Percentiles rank a stretch among this genome's conserved stretches.
These are phyloP conservation scores for Coniella lustricola DNA, from an alignment of 2,329 filamentous ascomycete species.

Conservation along the genomic window DNA sequence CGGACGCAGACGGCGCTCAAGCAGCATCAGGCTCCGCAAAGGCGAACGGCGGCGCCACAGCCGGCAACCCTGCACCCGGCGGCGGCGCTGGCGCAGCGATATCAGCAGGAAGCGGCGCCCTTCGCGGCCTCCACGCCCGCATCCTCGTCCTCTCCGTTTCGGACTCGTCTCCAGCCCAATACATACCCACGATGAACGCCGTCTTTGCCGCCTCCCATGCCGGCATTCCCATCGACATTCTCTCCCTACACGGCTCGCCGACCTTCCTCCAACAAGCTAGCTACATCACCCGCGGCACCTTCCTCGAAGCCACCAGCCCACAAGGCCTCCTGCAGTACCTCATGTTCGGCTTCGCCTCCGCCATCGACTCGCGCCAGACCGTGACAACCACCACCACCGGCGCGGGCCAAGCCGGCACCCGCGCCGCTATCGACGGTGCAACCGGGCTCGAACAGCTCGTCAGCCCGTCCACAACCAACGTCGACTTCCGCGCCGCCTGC, in stretches of 20 bases:
- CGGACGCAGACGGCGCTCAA: constrained; percentile 44
- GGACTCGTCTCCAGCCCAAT: constrained; percentile 76
- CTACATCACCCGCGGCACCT: constrained; percentile 54
- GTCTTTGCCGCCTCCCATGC: constrained; percentile 92
- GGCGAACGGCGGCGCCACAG: constrained; percentile 19
- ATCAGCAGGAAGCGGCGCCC: constrained; percentile 21
- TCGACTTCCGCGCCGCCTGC: constrained; percentile 96
- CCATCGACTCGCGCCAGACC: constrained; percentile 57
- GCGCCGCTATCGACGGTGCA: constrained; percentile 38
- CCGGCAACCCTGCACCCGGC: constrained; percentile 29
- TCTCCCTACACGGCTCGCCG: constrained; percentile 76
- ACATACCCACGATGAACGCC: constrained; percentile 97
- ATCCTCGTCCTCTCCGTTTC: constrained; percentile 89
- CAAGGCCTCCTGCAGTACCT: constrained; percentile 81
- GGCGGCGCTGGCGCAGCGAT: constrained; percentile 14
- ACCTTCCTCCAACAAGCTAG: constrained; percentile 90
- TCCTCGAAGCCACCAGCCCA: constrained; percentile 47
- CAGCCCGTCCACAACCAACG: constrained; percentile 71
- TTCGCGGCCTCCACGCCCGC: constrained; percentile 60
- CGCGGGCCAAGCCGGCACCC: constrained; percentile 22
- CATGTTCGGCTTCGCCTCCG: constrained; percentile 70
- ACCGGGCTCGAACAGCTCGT: constrained; percentile 50
- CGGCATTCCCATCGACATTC: constrained; percentile 84
- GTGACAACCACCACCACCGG: constrained; percentile 20
- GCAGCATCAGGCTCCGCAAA: constrained; percentile 20